These are phyloP conservation scores for Colletotrichum gloeosporioides DNA, from an alignment of 2,329 filamentous ascomycete species.

Conservation along the genomic window DNA sequence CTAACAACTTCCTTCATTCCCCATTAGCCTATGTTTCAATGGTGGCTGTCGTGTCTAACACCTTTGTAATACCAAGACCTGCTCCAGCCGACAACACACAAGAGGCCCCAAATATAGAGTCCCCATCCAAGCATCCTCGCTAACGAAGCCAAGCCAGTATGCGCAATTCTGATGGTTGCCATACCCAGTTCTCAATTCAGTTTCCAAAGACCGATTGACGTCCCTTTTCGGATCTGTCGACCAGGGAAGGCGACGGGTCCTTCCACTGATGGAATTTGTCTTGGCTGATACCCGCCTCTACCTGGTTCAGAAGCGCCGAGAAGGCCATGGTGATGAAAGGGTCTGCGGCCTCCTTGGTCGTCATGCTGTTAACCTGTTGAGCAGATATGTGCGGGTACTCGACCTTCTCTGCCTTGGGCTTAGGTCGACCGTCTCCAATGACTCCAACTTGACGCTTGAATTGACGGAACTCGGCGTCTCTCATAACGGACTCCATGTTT, in stretches of 20 bases:
- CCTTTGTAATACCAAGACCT: conserved; percentile 1
- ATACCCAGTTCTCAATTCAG: not conserved
- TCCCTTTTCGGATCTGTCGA: conserved; percentile 3
- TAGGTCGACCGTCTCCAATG: conserved; percentile 41
- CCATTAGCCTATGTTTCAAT: not conserved
- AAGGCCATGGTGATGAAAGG: conserved; percentile 50
- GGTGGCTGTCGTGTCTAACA: not conserved
- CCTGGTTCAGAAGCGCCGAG: conserved; percentile 29
- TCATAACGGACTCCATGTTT: conserved; percentile 31
- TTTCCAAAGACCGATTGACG: conserved; percentile 8
- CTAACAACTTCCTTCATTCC: conserved; percentile 4
- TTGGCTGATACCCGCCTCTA: not conserved
- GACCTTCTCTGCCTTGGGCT: conserved; percentile 26
- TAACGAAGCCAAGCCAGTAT: conserved; percentile 9
- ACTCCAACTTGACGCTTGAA: conserved; percentile 38
- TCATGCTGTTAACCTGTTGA: conserved; percentile 42
- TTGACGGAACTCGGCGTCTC: conserved; percentile 33
- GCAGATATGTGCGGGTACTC: conserved; percentile 34
- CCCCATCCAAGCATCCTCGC: conserved; percentile 19
- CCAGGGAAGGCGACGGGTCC: not conserved
- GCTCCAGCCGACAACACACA: not conserved
- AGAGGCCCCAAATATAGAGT: conserved; percentile 15
- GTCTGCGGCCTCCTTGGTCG: conserved; percentile 41
- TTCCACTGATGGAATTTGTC: not conserved
- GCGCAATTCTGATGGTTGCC: not conserved